phyloP scores from a whole-genome alignment of 1,284 basidiomycete genomes.

The Cutaneotrichosporon sp. region DNA sequence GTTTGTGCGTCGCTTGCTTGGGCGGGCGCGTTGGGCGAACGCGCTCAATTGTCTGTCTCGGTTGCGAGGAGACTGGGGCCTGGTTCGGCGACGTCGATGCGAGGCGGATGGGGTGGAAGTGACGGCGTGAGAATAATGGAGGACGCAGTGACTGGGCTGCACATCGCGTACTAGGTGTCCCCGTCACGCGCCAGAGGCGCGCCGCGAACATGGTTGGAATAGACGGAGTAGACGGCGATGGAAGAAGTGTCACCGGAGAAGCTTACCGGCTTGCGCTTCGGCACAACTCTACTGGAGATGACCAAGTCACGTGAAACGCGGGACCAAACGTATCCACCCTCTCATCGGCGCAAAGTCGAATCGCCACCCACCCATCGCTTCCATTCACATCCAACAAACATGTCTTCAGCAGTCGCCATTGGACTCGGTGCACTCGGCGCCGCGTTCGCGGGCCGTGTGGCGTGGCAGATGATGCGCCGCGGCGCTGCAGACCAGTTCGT shows the following conservation, averaged over 20 bases:
- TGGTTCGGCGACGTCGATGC: conserved; percentile 1
- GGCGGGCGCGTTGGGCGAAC: neutral
- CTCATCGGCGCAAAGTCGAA: conserved; percentile 1
- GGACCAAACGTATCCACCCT: neutral
- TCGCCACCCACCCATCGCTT: neutral
- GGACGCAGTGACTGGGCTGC: neutral
- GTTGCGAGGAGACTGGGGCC: neutral
- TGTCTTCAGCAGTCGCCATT: conserved; percentile 66
- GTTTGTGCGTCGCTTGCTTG: conserved; percentile 40
- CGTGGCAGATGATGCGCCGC: conserved; percentile 55
- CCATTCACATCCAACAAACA: conserved; percentile 23
- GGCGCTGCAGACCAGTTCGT: conserved; percentile 77
- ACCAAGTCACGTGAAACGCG: neutral
- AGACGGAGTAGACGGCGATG: too few relatives aligned
- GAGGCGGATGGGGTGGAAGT: conserved; percentile 7
- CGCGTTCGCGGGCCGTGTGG: conserved; percentile 71
- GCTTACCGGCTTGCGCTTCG: neutral
- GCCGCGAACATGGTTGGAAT: neutral
- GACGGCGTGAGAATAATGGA: neutral
- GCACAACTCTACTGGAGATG: neutral
- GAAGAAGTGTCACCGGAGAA: neutral
- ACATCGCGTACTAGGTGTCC: neutral
- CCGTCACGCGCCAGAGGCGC: neutral
- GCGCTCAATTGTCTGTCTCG: conserved; percentile 1
- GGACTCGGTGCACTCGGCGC: conserved; percentile 78